These are phyloP conservation scores for Thalassia testudinum DNA, from an alignment of 116 monocot species.

Conservation along the genomic window DNA sequence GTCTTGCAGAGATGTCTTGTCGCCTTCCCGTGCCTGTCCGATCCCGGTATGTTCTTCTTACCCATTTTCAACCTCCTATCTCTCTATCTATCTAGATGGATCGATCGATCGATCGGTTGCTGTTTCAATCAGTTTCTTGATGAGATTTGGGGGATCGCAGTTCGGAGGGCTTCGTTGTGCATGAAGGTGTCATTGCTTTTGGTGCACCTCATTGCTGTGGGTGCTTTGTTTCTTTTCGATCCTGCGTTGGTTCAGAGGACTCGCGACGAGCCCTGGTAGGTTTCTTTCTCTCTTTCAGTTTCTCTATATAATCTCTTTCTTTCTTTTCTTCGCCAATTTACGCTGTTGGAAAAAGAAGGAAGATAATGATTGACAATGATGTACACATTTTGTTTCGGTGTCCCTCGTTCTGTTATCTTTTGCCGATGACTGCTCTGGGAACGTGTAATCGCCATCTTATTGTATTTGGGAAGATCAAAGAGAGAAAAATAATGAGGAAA, in stretches of 20 bases:
- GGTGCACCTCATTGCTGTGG: slow-evolving; percentile 50
- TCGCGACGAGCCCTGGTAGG: slow-evolving; percentile 45
- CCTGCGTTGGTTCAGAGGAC: slow-evolving; percentile 28
- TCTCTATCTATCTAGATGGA: slow-evolving; percentile 1
- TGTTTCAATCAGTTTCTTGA: neutral
- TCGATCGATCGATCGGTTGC: neutral
- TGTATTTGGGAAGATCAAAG: too few species aligned
- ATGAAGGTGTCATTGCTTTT: slow-evolving; percentile 45
- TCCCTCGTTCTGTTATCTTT: too few species aligned
- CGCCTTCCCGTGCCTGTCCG: slow-evolving; percentile 37
- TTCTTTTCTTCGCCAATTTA: too few species aligned
- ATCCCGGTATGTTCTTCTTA: slow-evolving; percentile 20
- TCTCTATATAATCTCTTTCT: too few species aligned
- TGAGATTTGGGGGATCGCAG: neutral
- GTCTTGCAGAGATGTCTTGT: slow-evolving; percentile 23
- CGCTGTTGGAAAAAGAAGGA: too few species aligned
- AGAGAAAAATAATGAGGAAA: too few species aligned
- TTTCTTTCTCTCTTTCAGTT: neutral
- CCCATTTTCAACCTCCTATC: too few species aligned
- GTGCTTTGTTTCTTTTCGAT: slow-evolving; percentile 45
- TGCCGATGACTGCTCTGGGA: too few species aligned
- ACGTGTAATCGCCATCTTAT: too few species aligned
- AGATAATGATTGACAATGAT: too few species aligned
- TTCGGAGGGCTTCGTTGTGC: slow-evolving; percentile 35
- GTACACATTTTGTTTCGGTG: too few species aligned